Base-by-base conservation (phyloP, 2,329 filamentous ascomycete species). In the Hirsutella minnesotensis region DNA sequence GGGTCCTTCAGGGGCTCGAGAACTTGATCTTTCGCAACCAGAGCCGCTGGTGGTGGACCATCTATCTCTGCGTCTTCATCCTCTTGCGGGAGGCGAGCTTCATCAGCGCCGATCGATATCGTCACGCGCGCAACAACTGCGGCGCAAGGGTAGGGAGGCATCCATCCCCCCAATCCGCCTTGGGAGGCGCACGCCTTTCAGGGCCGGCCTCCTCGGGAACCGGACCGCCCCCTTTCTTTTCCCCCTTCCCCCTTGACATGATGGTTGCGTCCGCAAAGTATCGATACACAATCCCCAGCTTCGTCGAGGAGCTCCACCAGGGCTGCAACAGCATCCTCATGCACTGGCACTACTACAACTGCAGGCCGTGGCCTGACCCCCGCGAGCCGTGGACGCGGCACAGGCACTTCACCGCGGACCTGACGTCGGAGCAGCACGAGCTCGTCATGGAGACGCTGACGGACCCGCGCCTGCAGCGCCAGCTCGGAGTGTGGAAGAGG, bases 281-380 rank as follows among this genome's bases (percentile, higher is more conserved):
- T n/a, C 56, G 56, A 10, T 67, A 67, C 43, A 56, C 67, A 1
- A 58, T 70, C 8, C 58, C 59, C 0, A 15, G 35, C 1, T 69
- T 67, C 42, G 64, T 72, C 15, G 59, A 66, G 30, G 53, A 63
- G 5, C 56, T 73, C 2, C 70, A 74, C 15, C 56, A 63, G 12
- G 61, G 68, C 4, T 68, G 65, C 22, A 70, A 67, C 40, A 64
- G 64, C 41, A 55, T 73, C 22, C 63, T 75, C 2, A 55, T 58
- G 10, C 59, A 72, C 42, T 75, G 72, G 72, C 67, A 71, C 39
- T 74, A 73, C 49, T 74, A 65, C 53, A 68, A 66, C 44, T 61
- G 59, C 27, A 49, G 59, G 20, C 19, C 41, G 5, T 57, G 54
- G 54, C 54, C 58, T 2, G 20, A 43, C 7, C 39, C 39, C 2